phyloP scores from a whole-genome alignment of 2,329 filamentous ascomycete species.

The Atkinsonella texensis region DNA sequence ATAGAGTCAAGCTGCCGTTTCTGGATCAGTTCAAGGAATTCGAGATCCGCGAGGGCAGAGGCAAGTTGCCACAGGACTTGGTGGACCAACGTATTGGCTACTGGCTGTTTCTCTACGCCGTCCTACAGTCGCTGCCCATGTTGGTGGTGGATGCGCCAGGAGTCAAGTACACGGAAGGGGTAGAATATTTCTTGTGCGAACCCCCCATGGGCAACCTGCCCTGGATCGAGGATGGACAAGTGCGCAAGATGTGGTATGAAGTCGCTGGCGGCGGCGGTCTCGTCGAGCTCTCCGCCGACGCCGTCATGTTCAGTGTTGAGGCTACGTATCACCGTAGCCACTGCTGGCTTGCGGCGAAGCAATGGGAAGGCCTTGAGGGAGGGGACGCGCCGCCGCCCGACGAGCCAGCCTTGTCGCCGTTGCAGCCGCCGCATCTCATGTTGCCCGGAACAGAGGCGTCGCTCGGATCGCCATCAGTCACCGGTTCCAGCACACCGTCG shows the following conservation, averaged over 20 bases:
- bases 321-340: constrained; percentile 47
- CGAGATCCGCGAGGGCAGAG: constrained; percentile 54
- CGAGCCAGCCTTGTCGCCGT: constrained; percentile 25
- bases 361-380: constrained; percentile 31
- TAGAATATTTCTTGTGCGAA: constrained; percentile 74
- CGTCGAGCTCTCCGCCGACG: constrained; percentile 47
- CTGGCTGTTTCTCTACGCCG: constrained; percentile 72
- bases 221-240: constrained; percentile 55
- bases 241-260: constrained; percentile 62
- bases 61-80: constrained; percentile 53
- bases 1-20: constrained; percentile 46
- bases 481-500: constrained; percentile 15
- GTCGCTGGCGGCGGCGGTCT: constrained; percentile 51
- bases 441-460: constrained; percentile 20
- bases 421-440: constrained; percentile 25
- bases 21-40: constrained; percentile 58
- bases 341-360: constrained; percentile 42
- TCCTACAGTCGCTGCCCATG: constrained; percentile 67
- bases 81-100: constrained; percentile 61
- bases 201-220: constrained; percentile 60
- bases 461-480: constrained; percentile 10
- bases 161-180: constrained; percentile 54
- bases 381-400: constrained; percentile 14
- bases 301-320: constrained; percentile 49
- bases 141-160: constrained; percentile 65